These are phyloP conservation scores for Podosphaera fusca DNA, from an alignment of 2,329 filamentous ascomycete species.

Conservation along the genomic window DNA sequence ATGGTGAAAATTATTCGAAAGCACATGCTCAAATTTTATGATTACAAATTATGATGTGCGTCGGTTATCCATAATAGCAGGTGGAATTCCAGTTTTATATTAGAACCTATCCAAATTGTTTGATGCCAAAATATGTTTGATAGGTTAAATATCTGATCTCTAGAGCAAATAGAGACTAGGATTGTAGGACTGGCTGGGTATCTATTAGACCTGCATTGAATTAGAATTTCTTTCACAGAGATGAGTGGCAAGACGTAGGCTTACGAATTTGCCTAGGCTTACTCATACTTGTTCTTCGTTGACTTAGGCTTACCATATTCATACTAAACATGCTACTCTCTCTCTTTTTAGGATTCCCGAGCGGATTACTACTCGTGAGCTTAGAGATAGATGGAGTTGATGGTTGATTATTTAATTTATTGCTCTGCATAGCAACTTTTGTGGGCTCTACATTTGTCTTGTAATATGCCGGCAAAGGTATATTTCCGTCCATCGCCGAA, in stretches of 20 bases:
- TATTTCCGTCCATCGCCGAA: constrained; percentile 31
- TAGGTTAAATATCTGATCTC: neutral
- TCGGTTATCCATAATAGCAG: neutral
- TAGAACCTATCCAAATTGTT: neutral
- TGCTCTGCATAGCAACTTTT: constrained; percentile 14
- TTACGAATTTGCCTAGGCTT: constrained; percentile 2
- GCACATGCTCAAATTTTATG: neutral
- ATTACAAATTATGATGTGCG: neutral
- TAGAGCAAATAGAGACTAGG: neutral
- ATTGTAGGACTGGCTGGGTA: neutral
- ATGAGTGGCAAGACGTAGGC: neutral
- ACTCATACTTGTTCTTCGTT: constrained; percentile 12
- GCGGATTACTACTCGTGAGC: constrained; percentile 17
- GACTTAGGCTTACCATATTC: constrained; percentile 20
- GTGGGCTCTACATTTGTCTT: constrained; percentile 27
- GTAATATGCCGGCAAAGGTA: constrained; percentile 41
- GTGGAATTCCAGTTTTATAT: neutral
- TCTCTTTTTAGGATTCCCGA: constrained; percentile 24
- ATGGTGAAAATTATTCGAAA: neutral
- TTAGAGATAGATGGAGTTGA: constrained; percentile 10
- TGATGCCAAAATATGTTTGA: neutral
- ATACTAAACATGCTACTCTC: constrained; percentile 36
- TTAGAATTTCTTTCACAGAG: neutral
- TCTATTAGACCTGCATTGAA: neutral
- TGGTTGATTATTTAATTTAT: constrained; percentile 17